Conservation (phyloP, 805 yeast genomes). For the Pichia heedii region DNA sequence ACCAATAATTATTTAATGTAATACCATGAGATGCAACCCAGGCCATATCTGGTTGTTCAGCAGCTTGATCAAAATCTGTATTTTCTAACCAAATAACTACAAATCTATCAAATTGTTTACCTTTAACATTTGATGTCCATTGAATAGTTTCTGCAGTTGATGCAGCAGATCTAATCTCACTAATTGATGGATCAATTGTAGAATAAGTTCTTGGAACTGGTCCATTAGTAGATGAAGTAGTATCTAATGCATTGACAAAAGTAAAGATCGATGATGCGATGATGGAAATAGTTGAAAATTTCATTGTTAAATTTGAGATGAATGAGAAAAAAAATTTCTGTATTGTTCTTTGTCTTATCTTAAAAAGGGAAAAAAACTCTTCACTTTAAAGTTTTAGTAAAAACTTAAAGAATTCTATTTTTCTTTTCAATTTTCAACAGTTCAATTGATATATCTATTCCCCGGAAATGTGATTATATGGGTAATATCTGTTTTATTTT, state of each 20-base stretch:
- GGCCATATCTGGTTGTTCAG: constrained; percentile 34
- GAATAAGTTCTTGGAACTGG: constrained; percentile 20
- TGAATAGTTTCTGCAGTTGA: constrained; percentile 26
- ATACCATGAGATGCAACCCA: constrained; percentile 37
- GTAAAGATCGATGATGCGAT: constrained; percentile 6
- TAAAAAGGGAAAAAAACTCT: not conserved
- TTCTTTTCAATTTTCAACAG: no score
- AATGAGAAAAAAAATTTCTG: not conserved
- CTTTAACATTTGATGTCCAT: constrained; percentile 29
- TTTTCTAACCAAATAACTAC: constrained; percentile 42
- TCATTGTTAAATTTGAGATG: not conserved
- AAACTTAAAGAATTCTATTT: no score
- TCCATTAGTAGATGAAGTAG: constrained; percentile 13
- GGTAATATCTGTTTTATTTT: no score
- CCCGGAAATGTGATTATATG: no score
- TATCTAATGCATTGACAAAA: constrained; percentile 2
- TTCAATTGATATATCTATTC: no score
- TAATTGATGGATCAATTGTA: constrained; percentile 25
- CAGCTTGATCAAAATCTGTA: constrained; percentile 44
- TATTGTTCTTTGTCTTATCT: not conserved
- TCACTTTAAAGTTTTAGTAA: not conserved
- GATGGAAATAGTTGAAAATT: constrained; percentile 4
- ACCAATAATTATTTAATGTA: constrained; percentile 41
- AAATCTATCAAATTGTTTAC: constrained; percentile 33
- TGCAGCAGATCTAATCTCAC: constrained; percentile 28